phyloP scores from a whole-genome alignment of 768 basidiomycete genomes.

The Pleurotus tuoliensis region DNA sequence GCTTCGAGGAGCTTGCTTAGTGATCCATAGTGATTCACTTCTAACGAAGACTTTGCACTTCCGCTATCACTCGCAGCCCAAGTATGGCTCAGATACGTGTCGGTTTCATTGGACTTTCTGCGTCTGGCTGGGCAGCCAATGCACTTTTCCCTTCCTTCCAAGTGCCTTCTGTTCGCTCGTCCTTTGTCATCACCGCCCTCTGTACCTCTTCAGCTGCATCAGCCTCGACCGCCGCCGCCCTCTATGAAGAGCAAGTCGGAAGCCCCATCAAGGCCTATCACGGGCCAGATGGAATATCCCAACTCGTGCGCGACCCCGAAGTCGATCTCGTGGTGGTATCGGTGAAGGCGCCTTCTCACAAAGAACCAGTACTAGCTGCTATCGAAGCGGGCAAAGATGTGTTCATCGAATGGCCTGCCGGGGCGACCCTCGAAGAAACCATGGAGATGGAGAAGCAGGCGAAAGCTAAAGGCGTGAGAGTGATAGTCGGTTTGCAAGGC shows the following conservation, averaged over 20 bases:
- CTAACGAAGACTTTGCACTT: no score
- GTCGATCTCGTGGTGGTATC: constrained; percentile 33
- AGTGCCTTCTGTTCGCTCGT: constrained; percentile 13
- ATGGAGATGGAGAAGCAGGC: constrained; percentile 28
- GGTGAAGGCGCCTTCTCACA: constrained; percentile 29
- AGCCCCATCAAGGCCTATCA: constrained; percentile 29
- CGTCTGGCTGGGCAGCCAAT: constrained; percentile 27
- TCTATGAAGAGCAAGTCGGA: constrained; percentile 22
- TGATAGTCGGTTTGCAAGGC: constrained; percentile 32
- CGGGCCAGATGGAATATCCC: constrained; percentile 14
- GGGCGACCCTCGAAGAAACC: constrained; percentile 26
- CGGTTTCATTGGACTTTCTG: constrained; percentile 31
- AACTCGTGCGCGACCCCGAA: constrained; percentile 29
- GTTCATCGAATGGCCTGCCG: constrained; percentile 39
- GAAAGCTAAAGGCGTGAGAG: constrained; percentile 22
- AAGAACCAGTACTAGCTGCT: constrained; percentile 22
- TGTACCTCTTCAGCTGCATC: constrained; percentile 28
- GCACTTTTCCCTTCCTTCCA: constrained; percentile 22
- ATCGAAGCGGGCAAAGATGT: constrained; percentile 34
- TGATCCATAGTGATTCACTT: no score
- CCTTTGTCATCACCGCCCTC: constrained; percentile 28
- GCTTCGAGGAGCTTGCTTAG: no score
- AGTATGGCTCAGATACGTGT: constrained; percentile 13
- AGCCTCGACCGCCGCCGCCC: constrained; percentile 24
- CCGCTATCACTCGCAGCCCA: background rate